These are phyloP conservation scores for Penicillium sp. DNA, from an alignment of 2,329 filamentous ascomycete species.

Conservation along the genomic window DNA sequence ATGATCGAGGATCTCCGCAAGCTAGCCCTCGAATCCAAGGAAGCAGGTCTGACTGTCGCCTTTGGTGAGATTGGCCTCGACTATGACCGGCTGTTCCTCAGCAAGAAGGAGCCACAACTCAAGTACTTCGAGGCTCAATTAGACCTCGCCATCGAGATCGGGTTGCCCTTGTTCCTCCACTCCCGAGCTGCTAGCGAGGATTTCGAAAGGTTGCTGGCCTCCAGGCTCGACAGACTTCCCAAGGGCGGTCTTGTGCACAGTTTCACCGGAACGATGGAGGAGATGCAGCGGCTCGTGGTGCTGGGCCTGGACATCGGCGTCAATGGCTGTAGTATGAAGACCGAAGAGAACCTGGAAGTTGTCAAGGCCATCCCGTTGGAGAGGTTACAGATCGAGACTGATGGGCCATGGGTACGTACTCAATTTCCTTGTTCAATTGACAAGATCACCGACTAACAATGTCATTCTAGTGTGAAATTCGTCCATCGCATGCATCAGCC, in stretches of 20 bases:
- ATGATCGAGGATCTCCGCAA: conserved; percentile 61
- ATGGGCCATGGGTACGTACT: conserved; percentile 74
- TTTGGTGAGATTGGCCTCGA: conserved; percentile 96
- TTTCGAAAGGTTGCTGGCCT: conserved; percentile 72
- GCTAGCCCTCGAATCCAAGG: conserved; percentile 64
- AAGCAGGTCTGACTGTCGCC: conserved; percentile 66
- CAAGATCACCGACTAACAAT: neutral
- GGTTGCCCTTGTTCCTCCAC: conserved; percentile 88
- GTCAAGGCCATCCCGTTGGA: conserved; percentile 78
- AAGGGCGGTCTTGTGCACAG: conserved; percentile 86
- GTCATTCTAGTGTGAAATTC: conserved; percentile 73
- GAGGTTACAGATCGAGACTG: conserved; percentile 88
- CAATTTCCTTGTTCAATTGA: neutral
- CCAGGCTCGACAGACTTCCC: conserved; percentile 65
- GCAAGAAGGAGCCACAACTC: conserved; percentile 75
- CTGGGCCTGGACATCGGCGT: conserved; percentile 89
- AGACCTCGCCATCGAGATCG: conserved; percentile 72
- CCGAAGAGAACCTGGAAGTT: conserved; percentile 82
- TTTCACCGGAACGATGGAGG: conserved; percentile 85
- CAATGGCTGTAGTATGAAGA: conserved; percentile 97
- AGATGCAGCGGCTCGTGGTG: conserved; percentile 78
- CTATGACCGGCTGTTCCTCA: conserved; percentile 87
- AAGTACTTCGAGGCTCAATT: conserved; percentile 85
- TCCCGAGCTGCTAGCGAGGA: conserved; percentile 84
- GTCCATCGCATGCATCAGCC: conserved; percentile 82